Evolutionary conservation across 768 basidiomycete species (phyloP).

Genomic region (Naganishia randhawae): DNA sequence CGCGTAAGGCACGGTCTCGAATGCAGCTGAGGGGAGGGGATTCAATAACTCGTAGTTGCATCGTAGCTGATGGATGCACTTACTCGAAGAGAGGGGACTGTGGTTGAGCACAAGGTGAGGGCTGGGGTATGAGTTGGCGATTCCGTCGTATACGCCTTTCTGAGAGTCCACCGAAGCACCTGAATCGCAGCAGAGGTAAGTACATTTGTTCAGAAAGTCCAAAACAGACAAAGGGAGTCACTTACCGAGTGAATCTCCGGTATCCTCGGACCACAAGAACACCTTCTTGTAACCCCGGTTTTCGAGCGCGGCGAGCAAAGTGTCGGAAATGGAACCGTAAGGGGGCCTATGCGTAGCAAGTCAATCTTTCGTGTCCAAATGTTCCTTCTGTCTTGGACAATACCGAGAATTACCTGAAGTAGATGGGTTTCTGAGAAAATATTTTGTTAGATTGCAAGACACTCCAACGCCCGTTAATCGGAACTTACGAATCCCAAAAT

Average conservation of each 20-base stretch:
- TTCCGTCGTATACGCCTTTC: constrained; percentile 34
- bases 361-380: neutral
- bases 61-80: neutral
- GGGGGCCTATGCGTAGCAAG: constrained; percentile 35
- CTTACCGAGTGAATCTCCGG: constrained; percentile 26
- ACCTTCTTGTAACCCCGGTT: constrained; percentile 45
- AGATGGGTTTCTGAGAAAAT: neutral
- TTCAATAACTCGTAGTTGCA: neutral
- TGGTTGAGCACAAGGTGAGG: constrained; percentile 4
- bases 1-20: constrained; percentile 38
- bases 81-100: neutral
- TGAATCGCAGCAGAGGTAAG: neutral
- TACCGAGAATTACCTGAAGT: neutral
- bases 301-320: constrained; percentile 39
- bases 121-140: constrained; percentile 36
- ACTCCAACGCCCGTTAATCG: neutral
- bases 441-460: neutral
- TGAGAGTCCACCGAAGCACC: constrained; percentile 31
- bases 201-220: neutral
- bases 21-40: constrained; percentile 23
- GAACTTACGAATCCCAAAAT: constrained; percentile 40
- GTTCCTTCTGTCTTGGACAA: neutral
- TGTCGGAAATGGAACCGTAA: constrained; percentile 43
- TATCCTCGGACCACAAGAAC: constrained; percentile 47
- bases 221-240: neutral